phyloP scores from a whole-genome alignment of 495 filamentous ascomycete genomes.

The Penicillium soppii region DNA sequence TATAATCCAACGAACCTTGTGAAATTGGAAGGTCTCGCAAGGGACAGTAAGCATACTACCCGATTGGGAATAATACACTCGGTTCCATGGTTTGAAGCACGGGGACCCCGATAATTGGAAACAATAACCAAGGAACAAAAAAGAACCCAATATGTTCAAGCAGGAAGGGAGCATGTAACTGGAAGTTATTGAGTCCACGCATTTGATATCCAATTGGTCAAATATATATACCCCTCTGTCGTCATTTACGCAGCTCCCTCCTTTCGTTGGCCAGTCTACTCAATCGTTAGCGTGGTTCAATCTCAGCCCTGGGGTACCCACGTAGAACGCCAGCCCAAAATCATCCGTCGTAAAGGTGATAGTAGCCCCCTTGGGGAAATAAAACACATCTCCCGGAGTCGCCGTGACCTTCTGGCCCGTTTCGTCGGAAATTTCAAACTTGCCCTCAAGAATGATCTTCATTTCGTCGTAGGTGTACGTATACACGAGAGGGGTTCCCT shows the following conservation, averaged over 20 bases:
- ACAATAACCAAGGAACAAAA: neutral
- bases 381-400: constrained; percentile 70
- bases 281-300: constrained; percentile 13
- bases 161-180: neutral
- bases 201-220: neutral
- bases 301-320: constrained; percentile 23
- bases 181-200: too few relatives aligned
- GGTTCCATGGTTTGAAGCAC: constrained; percentile 20
- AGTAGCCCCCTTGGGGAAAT: constrained; percentile 73
- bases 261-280: constrained; percentile 45
- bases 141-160: neutral
- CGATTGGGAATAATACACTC: constrained; percentile 13
- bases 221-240: too few relatives aligned
- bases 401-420: constrained; percentile 68
- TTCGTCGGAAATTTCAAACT: constrained; percentile 71
- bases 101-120: constrained; percentile 17
- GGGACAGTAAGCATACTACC: constrained; percentile 27
- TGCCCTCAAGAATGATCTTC: constrained; percentile 79
- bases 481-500: constrained; percentile 71
- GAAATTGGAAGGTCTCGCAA: constrained; percentile 2
- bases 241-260: constrained; percentile 35
- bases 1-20: too few relatives aligned
- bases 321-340: constrained; percentile 70
- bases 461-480: constrained; percentile 76
- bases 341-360: constrained; percentile 73